Percentiles rank a stretch among this genome's conserved stretches.
Evolutionary conservation across 768 basidiomycete genomes (phyloP).

Genomic region (Lenzites betulinus): DNA sequence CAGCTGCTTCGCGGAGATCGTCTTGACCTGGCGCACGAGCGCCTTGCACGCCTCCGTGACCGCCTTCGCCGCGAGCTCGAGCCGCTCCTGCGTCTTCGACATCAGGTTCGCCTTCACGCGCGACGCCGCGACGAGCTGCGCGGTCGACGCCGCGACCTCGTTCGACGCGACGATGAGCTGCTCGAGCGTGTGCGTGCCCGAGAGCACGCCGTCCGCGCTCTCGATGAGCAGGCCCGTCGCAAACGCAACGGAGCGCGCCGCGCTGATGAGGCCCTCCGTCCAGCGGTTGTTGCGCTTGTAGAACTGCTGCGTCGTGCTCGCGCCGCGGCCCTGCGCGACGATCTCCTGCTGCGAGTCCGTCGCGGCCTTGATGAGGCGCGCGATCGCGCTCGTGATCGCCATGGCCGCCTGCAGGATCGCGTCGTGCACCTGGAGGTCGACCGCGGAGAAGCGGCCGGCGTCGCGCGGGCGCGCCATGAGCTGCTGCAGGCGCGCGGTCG

Average conservation of each 20-base stretch:
- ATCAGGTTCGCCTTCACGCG: constrained; percentile 97
- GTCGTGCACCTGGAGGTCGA: constrained; percentile 97
- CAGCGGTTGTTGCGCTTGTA: constrained; percentile 99
- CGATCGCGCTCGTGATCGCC: constrained; percentile 95
- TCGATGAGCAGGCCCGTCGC: constrained; percentile 96
- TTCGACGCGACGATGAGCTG: constrained; percentile 99
- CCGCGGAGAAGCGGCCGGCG: constrained; percentile 80
- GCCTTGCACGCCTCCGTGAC: constrained; percentile 98
- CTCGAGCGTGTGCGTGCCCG: constrained; percentile 94
- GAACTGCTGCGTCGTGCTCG: constrained; percentile 92
- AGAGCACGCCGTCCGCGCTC: constrained; percentile 95
- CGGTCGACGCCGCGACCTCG: constrained; percentile 95
- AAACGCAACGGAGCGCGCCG: constrained; percentile 96
- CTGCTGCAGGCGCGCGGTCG: constrained; percentile 85
- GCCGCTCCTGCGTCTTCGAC: constrained; percentile 96
- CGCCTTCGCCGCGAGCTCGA: constrained; percentile 95
- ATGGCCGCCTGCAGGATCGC: constrained; percentile 92
- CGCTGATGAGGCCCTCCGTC: constrained; percentile 99
- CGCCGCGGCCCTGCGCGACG: constrained; percentile 91
- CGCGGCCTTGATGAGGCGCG: constrained; percentile 91
- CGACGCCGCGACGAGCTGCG: constrained; percentile 97
- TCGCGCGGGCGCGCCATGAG: constrained; percentile 93
- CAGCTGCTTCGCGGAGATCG: constrained; percentile 81
- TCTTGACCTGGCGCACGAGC: constrained; percentile 94
- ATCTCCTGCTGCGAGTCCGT: constrained; percentile 99